These are phyloP conservation scores for Ustilaginoidea virens DNA, from an alignment of 2,329 filamentous ascomycete species.

Conservation along the genomic window DNA sequence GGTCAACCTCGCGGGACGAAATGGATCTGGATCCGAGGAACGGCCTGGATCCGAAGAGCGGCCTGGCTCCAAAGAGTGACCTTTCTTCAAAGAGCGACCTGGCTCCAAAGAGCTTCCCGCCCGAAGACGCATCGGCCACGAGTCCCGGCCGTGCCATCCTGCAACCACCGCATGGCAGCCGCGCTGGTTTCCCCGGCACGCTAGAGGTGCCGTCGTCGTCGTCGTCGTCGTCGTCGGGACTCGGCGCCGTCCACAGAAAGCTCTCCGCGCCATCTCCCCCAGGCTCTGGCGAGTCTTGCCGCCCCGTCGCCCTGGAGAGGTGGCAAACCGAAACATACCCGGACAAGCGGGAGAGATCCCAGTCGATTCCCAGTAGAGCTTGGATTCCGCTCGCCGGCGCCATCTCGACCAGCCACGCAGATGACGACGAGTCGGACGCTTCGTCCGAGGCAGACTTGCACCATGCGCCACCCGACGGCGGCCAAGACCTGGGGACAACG, in stretches of 20 bases:
- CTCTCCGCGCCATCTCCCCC: slow-evolving; percentile 1
- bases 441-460: slow-evolving; percentile 1
- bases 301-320: slow-evolving; percentile 2
- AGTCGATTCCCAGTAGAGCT: slow-evolving; percentile 5
- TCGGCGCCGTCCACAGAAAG: neutral
- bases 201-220: slow-evolving; percentile 1
- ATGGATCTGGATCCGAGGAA: no score
- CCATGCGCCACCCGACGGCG: neutral
- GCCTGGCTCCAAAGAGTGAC: no score
- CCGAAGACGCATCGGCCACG: no score
- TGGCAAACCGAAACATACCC: slow-evolving; percentile 3
- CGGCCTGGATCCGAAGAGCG: no score
- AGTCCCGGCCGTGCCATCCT: no score
- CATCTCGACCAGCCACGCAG: neutral
- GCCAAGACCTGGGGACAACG: no score
- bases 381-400: slow-evolving; percentile 3
- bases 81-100: no score
- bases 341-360: slow-evolving; percentile 2
- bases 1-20: no score
- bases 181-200: slow-evolving; percentile 1
- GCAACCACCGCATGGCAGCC: no score
- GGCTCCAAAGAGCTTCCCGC: no score
- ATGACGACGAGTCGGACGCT: slow-evolving; percentile 1
- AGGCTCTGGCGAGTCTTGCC: neutral
- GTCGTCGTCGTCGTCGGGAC: neutral